Percentiles rank a stretch among this genome's conserved stretches.
Evolutionary conservation across 2,329 filamentous ascomycete species (phyloP).

Genomic region (Phaeomoniella chlamydospora): DNA sequence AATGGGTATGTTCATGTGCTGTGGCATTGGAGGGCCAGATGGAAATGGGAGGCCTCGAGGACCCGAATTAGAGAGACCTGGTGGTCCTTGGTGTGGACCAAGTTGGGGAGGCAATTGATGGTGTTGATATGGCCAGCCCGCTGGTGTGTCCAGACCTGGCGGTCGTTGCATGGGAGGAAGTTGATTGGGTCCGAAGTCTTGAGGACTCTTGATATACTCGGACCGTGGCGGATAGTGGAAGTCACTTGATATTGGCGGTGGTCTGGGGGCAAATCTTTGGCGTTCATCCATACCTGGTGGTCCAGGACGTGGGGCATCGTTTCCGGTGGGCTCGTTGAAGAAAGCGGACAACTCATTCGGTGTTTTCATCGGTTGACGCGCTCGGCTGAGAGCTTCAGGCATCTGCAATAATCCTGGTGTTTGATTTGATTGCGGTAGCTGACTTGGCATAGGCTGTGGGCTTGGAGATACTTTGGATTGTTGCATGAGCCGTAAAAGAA

Average conservation of each 20-base stretch:
- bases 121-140: slow-evolving; percentile 19
- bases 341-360: slow-evolving; percentile 10
- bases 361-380: slow-evolving; percentile 5
- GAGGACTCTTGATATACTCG: slow-evolving; percentile 25
- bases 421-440: slow-evolving; percentile 14
- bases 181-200: slow-evolving; percentile 16
- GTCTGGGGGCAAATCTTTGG: slow-evolving; percentile 11
- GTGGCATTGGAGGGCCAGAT: slow-evolving; percentile 17
- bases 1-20: slow-evolving; percentile 19
- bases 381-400: slow-evolving; percentile 19
- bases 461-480: slow-evolving; percentile 25
- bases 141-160: slow-evolving; percentile 2
- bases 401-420: slow-evolving; percentile 19
- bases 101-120: slow-evolving; percentile 18
- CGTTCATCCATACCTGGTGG: slow-evolving; percentile 4
- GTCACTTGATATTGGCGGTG: slow-evolving; percentile 17
- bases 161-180: slow-evolving; percentile 11
- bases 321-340: slow-evolving; percentile 27
- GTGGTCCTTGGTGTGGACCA: slow-evolving; percentile 20
- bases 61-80: slow-evolving; percentile 21
- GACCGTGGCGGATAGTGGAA: slow-evolving; percentile 19
- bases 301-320: slow-evolving; percentile 23
- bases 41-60: slow-evolving; percentile 20
- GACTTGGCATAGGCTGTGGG: slow-evolving; percentile 12
- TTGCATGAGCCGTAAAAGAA: slow-evolving; percentile 74